A percentile compares a stretch with the other conserved stretches of the same genome.
Conservation (phyloP, 805 yeast genomes). For the Barnettozyma siamensis region DNA sequence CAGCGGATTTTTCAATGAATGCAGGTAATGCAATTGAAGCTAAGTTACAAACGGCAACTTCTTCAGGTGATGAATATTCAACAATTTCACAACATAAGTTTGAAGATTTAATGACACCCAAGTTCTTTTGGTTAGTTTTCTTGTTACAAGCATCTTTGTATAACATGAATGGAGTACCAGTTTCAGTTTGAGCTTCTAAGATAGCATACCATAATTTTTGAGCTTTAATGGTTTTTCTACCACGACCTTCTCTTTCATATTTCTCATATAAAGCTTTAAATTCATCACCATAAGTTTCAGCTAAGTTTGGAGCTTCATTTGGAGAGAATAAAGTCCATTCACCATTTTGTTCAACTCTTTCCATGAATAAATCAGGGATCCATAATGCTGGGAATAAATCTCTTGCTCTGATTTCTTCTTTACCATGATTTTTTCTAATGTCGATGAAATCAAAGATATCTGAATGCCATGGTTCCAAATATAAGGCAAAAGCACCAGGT, state of each 20-base stretch:
- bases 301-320: slow-evolving; percentile 78
- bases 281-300: slow-evolving; percentile 79
- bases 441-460: slow-evolving; percentile 85
- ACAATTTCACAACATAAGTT: slow-evolving; percentile 93
- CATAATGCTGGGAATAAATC: slow-evolving; percentile 91
- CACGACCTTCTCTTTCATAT: slow-evolving; percentile 69
- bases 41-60: slow-evolving; percentile 92
- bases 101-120: slow-evolving; percentile 89
- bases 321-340: slow-evolving; percentile 93
- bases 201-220: slow-evolving; percentile 90
- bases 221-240: slow-evolving; percentile 64
- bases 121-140: slow-evolving; percentile 85
- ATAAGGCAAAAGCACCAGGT: slow-evolving; percentile 95
- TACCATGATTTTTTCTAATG: slow-evolving; percentile 88
- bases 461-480: slow-evolving; percentile 95
- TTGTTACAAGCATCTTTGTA: slow-evolving; percentile 88
- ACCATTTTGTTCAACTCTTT: slow-evolving; percentile 69
- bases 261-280: slow-evolving; percentile 64
- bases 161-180: slow-evolving; percentile 93
- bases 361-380: slow-evolving; percentile 94
- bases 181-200: slow-evolving; percentile 88
- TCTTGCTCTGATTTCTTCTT: slow-evolving; percentile 89
- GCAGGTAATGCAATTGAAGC: slow-evolving; percentile 89
- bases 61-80: slow-evolving; percentile 87
- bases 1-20: slow-evolving; percentile 48